A percentile compares a stretch with the other conserved stretches of the same genome.
Evolutionary conservation across 371 early-diverging fungal genomes (phyloP).

Genomic region (Haplosporangium sp.): DNA sequence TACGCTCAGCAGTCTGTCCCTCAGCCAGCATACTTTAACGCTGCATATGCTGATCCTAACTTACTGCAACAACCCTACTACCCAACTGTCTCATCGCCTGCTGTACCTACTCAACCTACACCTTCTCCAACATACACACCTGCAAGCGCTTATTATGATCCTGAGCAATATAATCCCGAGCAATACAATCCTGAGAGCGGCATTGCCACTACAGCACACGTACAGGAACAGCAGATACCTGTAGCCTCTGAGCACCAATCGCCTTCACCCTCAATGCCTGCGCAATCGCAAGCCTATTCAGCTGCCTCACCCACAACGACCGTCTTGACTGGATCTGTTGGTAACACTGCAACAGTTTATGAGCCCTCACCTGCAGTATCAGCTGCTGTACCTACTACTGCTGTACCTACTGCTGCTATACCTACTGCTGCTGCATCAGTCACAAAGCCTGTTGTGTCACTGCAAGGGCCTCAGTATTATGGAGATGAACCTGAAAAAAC

Average conservation of each 20-base stretch:
- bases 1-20: no score
- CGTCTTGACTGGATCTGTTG: constrained; percentile 7
- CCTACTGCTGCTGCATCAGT: not conserved
- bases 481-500: not conserved
- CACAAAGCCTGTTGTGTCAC: constrained; percentile 1
- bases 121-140: constrained; percentile 29
- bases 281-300: constrained; percentile 13
- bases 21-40: not conserved
- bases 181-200: not conserved
- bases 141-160: constrained; percentile 3
- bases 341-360: constrained; percentile 8
- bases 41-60: constrained; percentile 17
- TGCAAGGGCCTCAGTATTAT: constrained; percentile 37
- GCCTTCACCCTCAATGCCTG: constrained; percentile 14
- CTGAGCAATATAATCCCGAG: constrained; percentile 16
- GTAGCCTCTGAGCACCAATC: not conserved
- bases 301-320: constrained; percentile 18
- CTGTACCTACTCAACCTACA: constrained; percentile 1
- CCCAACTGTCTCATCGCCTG: constrained; percentile 7
- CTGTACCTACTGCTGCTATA: not conserved
- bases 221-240: not conserved
- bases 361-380: constrained; percentile 7
- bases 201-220: constrained; percentile 13
- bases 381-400: not conserved
- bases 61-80: constrained; percentile 27